Evolutionary conservation across 805 yeast species (phyloP), one percentile per base, ranked within the genome.

Genomic region (Scheffersomyces ergatensis): DNA sequence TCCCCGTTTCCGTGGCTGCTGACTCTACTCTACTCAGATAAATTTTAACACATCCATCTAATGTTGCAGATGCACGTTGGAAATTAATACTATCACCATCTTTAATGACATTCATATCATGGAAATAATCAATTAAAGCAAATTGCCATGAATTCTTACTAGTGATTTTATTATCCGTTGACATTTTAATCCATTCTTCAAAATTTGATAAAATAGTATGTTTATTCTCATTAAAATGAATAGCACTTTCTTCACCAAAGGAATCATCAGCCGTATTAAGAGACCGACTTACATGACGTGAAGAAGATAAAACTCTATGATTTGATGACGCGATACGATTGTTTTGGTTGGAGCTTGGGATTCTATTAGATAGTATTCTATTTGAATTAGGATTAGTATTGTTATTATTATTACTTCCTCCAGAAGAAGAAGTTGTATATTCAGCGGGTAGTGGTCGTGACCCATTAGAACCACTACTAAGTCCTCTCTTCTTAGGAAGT

Each of bases 41-140:
- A 39, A 92, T 88, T 65, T 89, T 89, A 25, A 90, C 92, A 69
- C 97, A 90, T 0, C 97, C 97, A 54, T 90, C 97, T 17, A 92
- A 67, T 0, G 97, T 88, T 2, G 95, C 89, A 0, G 93, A 81
- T 0, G 97, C 98, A 50, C 83, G 80, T 58, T 88, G 96, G 60
- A 92, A 90, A 59, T 89, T 89, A 53, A 90, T 86, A 31, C 53
- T 55, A 12, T 60, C 62, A 7, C 73, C 75, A 45, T 73, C 78
- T 44, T 65, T 60, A 29, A 76, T 62, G 23, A 70, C 66, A 35
- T 68, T 70, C 60, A 76, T 60, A 47, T 76, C 79, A 50, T 72
- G 70, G 53, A 76, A 76, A 52, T 76, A 76, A 48, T 75, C 80
- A 43, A 76, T 76, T 45, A 76, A 58, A 0, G 71, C 73, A 46